Base-by-base conservation (phyloP, 306 rosid species). In the Potentilla sterilis region DNA sequence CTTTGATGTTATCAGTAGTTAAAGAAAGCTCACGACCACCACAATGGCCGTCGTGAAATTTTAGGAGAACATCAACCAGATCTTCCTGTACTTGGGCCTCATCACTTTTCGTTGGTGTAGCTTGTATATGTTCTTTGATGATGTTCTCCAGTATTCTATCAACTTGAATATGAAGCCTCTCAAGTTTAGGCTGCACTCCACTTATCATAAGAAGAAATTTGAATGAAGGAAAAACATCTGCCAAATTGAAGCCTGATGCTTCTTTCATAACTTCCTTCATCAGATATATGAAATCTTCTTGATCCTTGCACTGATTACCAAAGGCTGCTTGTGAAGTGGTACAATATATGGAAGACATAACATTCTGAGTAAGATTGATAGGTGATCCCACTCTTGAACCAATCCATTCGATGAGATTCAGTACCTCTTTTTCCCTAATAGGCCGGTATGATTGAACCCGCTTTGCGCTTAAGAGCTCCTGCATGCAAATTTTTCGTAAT, bases 371-470 rank as follows among this genome's bases (percentile, higher is more conserved):
- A 32, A 85, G 77, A 34, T 83, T 85, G 72, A 85, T 7, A 0
- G 78, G 64, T 14, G 78, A 43, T 34, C 54, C 83, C 24, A 61
- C 42, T 19, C 62, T 69, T 6, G 46, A 13, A 7, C 41, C 28
- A 72, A 84, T 82, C 70, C 84, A 54, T 48, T 75, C 34, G 0
- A 84, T 34, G 67, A 84, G 76, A 44, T 75, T 84, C 3, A 52
- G 19, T 11, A 79, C 71, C 71, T 86, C 90, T 7, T 84, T 81
- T 75, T 86, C 82, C 61, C 93, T 51, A 15, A 88, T 19, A 9
- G 44, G 78, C 35, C 61, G 40, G 57, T 77, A 86, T 10, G 85
- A 84, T 2, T 83, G 83, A 69, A 88, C 90, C 55, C 85, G 69
- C 43, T 80, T 75, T 11, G 75, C 59, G 78, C 90, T 84, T 0